Evolutionary conservation across 2,329 filamentous ascomycete species (phyloP).

Genomic region (Alternaria metachromatica): DNA sequence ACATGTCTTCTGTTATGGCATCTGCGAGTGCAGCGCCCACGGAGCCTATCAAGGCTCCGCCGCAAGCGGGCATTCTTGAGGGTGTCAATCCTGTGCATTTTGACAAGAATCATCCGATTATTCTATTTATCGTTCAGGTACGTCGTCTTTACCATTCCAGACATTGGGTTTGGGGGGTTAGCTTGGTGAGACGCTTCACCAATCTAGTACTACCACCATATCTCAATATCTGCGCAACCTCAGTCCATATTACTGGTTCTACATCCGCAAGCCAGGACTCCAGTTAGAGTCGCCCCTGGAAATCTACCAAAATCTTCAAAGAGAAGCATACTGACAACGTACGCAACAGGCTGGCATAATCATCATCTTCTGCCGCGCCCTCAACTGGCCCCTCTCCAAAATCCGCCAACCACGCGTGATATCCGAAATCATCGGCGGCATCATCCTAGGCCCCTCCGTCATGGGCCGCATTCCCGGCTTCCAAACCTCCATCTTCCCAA

Average conservation of each 20-base stretch:
- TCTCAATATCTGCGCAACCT: background rate
- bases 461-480: conserved; percentile 88
- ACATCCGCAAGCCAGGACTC: background rate
- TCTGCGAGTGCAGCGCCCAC: conserved; percentile 29
- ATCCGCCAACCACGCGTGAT: conserved; percentile 83
- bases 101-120: conserved; percentile 74
- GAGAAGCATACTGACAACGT: background rate
- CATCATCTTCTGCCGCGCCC: conserved; percentile 74
- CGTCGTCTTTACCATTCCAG: conserved; percentile 1
- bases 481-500: conserved; percentile 76
- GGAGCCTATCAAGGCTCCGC: conserved; percentile 41
- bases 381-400: conserved; percentile 78
- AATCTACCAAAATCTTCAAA: background rate
- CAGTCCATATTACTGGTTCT: background rate
- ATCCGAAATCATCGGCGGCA: conserved; percentile 83
- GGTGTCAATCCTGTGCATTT: conserved; percentile 72
- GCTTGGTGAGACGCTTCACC: background rate
- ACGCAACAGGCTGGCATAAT: conserved; percentile 69
- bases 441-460: conserved; percentile 84
- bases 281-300: background rate
- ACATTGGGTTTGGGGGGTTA: background rate
- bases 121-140: conserved; percentile 78
- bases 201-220: background rate
- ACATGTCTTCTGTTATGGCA: conserved; percentile 33
- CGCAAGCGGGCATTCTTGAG: conserved; percentile 74